phyloP scores from a whole-genome alignment of 345 rosid species.

The Lepidium didymum region DNA sequence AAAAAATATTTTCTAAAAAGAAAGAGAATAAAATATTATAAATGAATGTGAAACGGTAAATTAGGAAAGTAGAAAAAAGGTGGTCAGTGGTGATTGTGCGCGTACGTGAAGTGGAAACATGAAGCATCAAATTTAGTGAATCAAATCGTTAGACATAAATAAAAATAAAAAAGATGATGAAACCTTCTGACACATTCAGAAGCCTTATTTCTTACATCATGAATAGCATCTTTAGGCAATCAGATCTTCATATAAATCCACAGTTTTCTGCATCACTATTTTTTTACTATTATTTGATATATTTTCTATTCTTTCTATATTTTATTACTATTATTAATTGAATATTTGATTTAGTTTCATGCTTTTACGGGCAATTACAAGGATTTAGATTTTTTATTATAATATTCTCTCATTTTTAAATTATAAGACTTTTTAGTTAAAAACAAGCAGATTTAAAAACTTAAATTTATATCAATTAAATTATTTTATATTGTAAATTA shows the following conservation, averaged over 20 bases:
- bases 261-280: neutral
- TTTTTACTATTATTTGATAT: too few species aligned
- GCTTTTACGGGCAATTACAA: too few species aligned
- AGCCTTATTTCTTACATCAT: slow-evolving; percentile 13
- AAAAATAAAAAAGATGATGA: neutral
- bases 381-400: too few species aligned
- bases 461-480: too few species aligned
- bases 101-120: slow-evolving; percentile 33
- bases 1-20: neutral
- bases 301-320: too few species aligned
- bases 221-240: slow-evolving; percentile 26
- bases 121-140: slow-evolving; percentile 21
- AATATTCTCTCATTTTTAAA: too few species aligned
- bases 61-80: neutral
- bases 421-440: too few species aligned
- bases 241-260: neutral
- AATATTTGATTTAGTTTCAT: too few species aligned
- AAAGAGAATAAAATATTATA: slow-evolving; percentile 2
- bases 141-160: neutral
- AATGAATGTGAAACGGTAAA: slow-evolving; percentile 7
- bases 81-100: slow-evolving; percentile 26
- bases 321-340: too few species aligned
- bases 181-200: slow-evolving; percentile 26
- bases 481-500: too few species aligned
- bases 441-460: too few species aligned